Conservation (phyloP, 768 basidiomycete species). For the Podaxis sp. region DNA sequence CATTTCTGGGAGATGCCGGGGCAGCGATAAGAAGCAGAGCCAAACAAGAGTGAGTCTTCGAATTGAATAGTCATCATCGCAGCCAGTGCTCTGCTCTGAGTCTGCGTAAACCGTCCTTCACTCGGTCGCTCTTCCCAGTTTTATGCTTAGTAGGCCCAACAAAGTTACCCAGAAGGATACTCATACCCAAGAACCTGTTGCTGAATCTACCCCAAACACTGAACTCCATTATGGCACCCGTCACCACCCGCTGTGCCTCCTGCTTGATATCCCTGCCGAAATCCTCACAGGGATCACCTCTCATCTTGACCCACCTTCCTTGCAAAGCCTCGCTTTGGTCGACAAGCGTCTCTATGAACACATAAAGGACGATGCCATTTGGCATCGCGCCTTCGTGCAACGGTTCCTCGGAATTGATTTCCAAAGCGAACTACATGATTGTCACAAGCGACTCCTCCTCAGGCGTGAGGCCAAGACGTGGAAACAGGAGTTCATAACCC, state of each 20-base stretch:
- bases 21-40: not conserved
- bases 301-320: conserved; percentile 59
- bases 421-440: conserved; percentile 49
- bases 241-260: conserved; percentile 24
- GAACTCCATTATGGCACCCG: conserved; percentile 47
- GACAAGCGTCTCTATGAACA: conserved; percentile 53
- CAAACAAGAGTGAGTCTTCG: not conserved
- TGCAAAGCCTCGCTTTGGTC: conserved; percentile 54
- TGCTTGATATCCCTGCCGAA: conserved; percentile 60
- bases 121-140: conserved; percentile 30
- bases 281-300: conserved; percentile 75
- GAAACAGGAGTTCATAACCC: conserved; percentile 63
- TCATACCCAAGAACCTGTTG: conserved; percentile 25
- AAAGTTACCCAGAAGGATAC: conserved; percentile 35
- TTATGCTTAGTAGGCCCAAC: conserved; percentile 63
- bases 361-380: conserved; percentile 75
- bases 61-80: conserved; percentile 18
- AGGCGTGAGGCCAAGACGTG: conserved; percentile 56
- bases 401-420: conserved; percentile 66
- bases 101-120: conserved; percentile 17
- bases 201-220: conserved; percentile 21
- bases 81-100: conserved; percentile 19
- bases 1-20: conserved; percentile 4
- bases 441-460: conserved; percentile 45
- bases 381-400: conserved; percentile 69